phyloP scores from a whole-genome alignment of 768 basidiomycete genomes.

The Lepiota venenata region DNA sequence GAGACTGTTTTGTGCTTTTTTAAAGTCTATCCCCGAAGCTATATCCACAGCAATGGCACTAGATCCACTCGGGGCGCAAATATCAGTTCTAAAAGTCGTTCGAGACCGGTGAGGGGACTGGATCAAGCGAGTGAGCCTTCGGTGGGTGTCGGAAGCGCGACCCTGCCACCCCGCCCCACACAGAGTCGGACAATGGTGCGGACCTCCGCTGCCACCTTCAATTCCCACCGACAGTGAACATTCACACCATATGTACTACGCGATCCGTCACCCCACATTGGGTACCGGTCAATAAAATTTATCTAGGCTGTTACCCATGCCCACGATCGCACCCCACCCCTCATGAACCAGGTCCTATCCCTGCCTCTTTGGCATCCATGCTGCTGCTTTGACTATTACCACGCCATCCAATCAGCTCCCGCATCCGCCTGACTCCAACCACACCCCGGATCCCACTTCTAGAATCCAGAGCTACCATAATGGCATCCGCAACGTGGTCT shows the following conservation, averaged over 20 bases:
- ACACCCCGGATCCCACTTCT: slow-evolving; percentile 54
- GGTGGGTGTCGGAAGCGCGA: too few relatives aligned
- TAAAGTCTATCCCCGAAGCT: slow-evolving; percentile 3
- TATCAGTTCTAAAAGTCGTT: background rate
- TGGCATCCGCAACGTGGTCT: slow-evolving; percentile 88
- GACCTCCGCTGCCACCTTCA: slow-evolving; percentile 5
- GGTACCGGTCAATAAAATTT: too few relatives aligned
- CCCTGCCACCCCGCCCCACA: background rate
- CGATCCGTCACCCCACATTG: background rate
- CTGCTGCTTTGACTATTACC: slow-evolving; percentile 9
- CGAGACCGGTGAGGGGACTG: background rate
- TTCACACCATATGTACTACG: background rate
- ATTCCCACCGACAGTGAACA: too few relatives aligned
- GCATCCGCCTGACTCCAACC: slow-evolving; percentile 70
- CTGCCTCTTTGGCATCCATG: background rate
- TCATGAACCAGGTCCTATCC: background rate
- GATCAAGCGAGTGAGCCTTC: too few relatives aligned
- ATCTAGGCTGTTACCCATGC: too few relatives aligned
- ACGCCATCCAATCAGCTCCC: slow-evolving; percentile 69
- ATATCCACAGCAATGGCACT: background rate
- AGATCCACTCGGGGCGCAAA: background rate
- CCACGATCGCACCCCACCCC: background rate
- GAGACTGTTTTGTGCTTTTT: background rate
- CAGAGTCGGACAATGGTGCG: background rate
- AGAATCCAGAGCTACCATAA: slow-evolving; percentile 60